These are phyloP conservation scores for Penicillium taxi DNA, from an alignment of 495 filamentous ascomycete genomes.

Conservation along the genomic window DNA sequence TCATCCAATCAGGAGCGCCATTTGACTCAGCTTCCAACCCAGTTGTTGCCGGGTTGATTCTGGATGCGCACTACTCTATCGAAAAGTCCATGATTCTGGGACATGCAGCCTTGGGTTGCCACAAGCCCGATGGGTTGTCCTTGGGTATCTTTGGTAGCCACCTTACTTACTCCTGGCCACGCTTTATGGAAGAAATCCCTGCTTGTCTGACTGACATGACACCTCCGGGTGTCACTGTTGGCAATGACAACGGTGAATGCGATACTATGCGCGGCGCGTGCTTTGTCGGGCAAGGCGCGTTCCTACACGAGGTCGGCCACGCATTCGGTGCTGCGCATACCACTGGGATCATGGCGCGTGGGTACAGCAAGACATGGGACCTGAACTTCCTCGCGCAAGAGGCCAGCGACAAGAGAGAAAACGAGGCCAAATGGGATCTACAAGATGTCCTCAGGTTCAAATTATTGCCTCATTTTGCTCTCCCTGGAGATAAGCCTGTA, in stretches of 20 bases:
- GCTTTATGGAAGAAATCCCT: constrained; percentile 38
- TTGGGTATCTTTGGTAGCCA: constrained; percentile 43
- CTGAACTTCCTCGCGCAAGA: constrained; percentile 24
- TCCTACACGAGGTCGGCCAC: constrained; percentile 34
- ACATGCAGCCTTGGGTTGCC: constrained; percentile 38
- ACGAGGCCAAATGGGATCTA: constrained; percentile 30
- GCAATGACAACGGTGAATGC: constrained; percentile 35
- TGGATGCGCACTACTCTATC: constrained; percentile 34
- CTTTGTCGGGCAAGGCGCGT: constrained; percentile 35
- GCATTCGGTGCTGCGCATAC: constrained; percentile 33
- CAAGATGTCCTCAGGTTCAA: constrained; percentile 27
- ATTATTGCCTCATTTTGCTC: constrained; percentile 25
- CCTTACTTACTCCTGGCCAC: constrained; percentile 39
- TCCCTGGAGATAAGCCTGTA: constrained; percentile 21
- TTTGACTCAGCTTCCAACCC: constrained; percentile 25
- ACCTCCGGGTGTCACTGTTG: constrained; percentile 23
- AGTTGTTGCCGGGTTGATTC: constrained; percentile 38
- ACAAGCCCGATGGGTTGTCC: constrained; percentile 32
- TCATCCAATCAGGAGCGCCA: constrained; percentile 29
- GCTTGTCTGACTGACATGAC: constrained; percentile 27
- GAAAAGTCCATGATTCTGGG: constrained; percentile 27
- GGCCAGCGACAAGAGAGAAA: constrained; percentile 10
- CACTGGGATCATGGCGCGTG: constrained; percentile 30
- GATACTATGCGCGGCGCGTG: constrained; percentile 31
- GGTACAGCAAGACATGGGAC: constrained; percentile 31